Percentiles rank a stretch among this genome's conserved stretches.
Evolutionary conservation across 768 basidiomycete species (phyloP).

Genomic region (Paxillus rubicundulus): DNA sequence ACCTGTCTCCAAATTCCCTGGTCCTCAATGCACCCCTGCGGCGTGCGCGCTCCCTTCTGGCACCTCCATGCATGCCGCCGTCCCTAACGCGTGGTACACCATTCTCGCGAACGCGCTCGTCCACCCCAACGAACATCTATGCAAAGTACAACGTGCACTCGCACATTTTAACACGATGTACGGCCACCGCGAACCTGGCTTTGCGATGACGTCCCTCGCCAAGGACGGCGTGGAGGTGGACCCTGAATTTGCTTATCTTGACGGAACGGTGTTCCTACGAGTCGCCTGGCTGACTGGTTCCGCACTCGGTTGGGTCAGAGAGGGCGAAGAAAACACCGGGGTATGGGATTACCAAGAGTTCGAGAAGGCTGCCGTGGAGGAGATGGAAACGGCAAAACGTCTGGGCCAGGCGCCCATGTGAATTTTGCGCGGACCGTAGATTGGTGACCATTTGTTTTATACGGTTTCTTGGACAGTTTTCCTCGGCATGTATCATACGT

Average conservation of each 20-base stretch:
- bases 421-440: background rate
- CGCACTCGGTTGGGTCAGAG: slow-evolving; percentile 39
- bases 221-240: slow-evolving; percentile 26
- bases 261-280: slow-evolving; percentile 65
- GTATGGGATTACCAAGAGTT: slow-evolving; percentile 23
- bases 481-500: too few relatives aligned
- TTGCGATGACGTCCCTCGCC: slow-evolving; percentile 19
- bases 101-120: slow-evolving; percentile 51
- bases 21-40: slow-evolving; percentile 22
- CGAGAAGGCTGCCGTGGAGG: slow-evolving; percentile 4
- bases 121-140: slow-evolving; percentile 56
- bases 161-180: slow-evolving; percentile 44
- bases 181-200: slow-evolving; percentile 36
- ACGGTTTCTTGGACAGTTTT: too few relatives aligned
- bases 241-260: slow-evolving; percentile 41
- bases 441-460: too few relatives aligned
- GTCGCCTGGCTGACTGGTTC: slow-evolving; percentile 50
- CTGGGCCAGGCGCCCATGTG: background rate
- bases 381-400: background rate
- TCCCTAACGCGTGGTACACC: slow-evolving; percentile 57
- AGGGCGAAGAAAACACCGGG: slow-evolving; percentile 32
- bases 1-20: slow-evolving; percentile 12
- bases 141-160: slow-evolving; percentile 48
- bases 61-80: slow-evolving; percentile 34
- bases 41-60: slow-evolving; percentile 25